phyloP scores from a whole-genome alignment of 2,329 filamentous ascomycete genomes.

The Teratosphaeriaceae sp. region DNA sequence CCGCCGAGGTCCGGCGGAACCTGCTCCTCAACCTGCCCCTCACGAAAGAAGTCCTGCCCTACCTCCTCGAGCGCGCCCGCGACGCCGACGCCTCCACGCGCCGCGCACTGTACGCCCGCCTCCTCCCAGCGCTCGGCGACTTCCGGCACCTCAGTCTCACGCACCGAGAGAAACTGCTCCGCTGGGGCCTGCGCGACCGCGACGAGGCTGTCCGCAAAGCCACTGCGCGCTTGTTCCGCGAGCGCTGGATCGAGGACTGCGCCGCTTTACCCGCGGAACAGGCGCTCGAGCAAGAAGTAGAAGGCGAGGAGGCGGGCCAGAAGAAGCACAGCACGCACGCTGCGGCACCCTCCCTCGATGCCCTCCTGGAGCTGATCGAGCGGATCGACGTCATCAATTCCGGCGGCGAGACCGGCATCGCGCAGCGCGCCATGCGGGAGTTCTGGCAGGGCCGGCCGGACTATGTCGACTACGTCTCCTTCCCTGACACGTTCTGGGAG shows the following conservation, averaged over 20 bases:
- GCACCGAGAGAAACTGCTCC: conserved; percentile 89
- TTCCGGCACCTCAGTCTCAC: conserved; percentile 89
- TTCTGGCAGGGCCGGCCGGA: conserved; percentile 94
- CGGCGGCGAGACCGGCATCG: conserved; percentile 82
- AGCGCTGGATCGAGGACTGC: conserved; percentile 97
- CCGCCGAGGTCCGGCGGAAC: conserved; percentile 83
- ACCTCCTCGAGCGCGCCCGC: conserved; percentile 80
- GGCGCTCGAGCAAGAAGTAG: conserved; percentile 46
- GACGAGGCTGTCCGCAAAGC: conserved; percentile 93
- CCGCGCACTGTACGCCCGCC: conserved; percentile 75
- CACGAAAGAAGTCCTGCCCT: conserved; percentile 72
- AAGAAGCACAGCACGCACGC: conserved; percentile 40
- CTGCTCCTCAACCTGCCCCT: conserved; percentile 88
- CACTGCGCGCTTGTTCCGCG: conserved; percentile 79
- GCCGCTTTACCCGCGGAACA: conserved; percentile 59
- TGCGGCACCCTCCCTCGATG: conserved; percentile 66
- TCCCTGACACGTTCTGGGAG: conserved; percentile 69
- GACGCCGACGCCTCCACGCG: conserved; percentile 82
- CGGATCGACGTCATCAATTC: conserved; percentile 90
- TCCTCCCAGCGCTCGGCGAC: conserved; percentile 84
- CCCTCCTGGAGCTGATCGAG: conserved; percentile 82
- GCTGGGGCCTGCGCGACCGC: conserved; percentile 90
- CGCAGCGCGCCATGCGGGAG: conserved; percentile 85
- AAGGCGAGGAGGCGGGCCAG: conserved; percentile 40
- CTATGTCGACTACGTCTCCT: conserved; percentile 64